phyloP scores from a whole-genome alignment of 768 basidiomycete genomes.

The Tylopilus subfusipes region DNA sequence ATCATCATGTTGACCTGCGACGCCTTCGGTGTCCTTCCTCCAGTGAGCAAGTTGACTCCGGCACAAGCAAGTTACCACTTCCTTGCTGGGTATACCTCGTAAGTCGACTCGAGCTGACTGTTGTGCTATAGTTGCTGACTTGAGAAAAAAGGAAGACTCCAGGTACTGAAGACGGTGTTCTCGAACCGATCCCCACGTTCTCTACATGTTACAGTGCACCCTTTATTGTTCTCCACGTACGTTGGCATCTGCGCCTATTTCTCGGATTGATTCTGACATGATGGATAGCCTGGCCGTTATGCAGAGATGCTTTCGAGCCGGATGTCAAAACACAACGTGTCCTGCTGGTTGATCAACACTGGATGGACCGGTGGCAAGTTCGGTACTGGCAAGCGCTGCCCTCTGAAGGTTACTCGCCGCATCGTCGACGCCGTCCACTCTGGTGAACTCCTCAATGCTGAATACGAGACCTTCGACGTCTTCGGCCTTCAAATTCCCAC shows the following conservation, averaged over 20 bases:
- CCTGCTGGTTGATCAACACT: constrained; percentile 99
- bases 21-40: constrained; percentile 96
- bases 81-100: constrained; percentile 95
- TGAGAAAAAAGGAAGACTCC: constrained; percentile 74
- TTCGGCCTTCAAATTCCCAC: constrained; percentile 89
- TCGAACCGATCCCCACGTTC: constrained; percentile 98
- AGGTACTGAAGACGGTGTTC: constrained; percentile 97
- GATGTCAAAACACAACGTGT: constrained; percentile 83
- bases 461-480: constrained; percentile 78
- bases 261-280: background rate
- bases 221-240: constrained; percentile 95
- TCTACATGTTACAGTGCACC: constrained; percentile 98
- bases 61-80: constrained; percentile 98
- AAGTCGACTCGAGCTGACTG: constrained; percentile 27
- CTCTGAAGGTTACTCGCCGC: constrained; percentile 90
- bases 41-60: constrained; percentile 86
- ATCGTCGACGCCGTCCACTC: constrained; percentile 98
- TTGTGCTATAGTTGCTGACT: constrained; percentile 9
- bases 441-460: constrained; percentile 81
- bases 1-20: constrained; percentile 98
- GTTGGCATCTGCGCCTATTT: constrained; percentile 21
- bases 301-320: constrained; percentile 95
- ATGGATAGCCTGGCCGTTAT: constrained; percentile 78
- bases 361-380: constrained; percentile 96
- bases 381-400: constrained; percentile 91